A percentile compares a stretch with the other conserved stretches of the same genome.
Conservation (phyloP, 257 asterid genomes). For the Ehretia macrophylla region DNA sequence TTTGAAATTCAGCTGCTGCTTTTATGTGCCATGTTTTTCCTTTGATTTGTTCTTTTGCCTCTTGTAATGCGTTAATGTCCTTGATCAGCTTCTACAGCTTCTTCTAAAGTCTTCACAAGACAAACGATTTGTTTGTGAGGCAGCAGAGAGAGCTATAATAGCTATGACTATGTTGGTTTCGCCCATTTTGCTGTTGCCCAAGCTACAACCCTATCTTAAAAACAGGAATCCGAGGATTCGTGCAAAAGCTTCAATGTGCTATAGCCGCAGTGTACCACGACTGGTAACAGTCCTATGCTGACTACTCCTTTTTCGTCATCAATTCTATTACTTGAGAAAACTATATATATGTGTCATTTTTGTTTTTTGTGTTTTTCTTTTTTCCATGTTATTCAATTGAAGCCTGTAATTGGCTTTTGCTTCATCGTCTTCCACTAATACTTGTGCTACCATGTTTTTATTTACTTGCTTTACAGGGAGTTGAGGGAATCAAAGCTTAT, state of each 20-base stretch:
- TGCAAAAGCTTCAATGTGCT: slow-evolving; percentile 82
- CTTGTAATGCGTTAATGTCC: slow-evolving; percentile 14
- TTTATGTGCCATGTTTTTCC: not conserved
- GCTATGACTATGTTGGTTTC: slow-evolving; percentile 76
- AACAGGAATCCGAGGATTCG: slow-evolving; percentile 89
- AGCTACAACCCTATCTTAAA: slow-evolving; percentile 68
- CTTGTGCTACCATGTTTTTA: too few species aligned
- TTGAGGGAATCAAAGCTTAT: slow-evolving; percentile 62
- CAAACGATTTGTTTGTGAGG: slow-evolving; percentile 90
- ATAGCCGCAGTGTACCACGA: slow-evolving; percentile 58
- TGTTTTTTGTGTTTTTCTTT: too few species aligned
- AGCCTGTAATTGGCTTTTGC: not conserved
- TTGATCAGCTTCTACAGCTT: slow-evolving; percentile 69
- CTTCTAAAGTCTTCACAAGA: slow-evolving; percentile 96
- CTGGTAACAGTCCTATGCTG: slow-evolving; percentile 46
- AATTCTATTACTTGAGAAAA: not conserved
- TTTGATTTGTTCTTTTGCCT: slow-evolving; percentile 5
- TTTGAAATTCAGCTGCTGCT: slow-evolving; percentile 6
- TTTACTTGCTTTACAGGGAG: slow-evolving; percentile 44
- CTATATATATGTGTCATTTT: not conserved
- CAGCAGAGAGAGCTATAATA: slow-evolving; percentile 73
- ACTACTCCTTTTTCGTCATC: slow-evolving; percentile 1
- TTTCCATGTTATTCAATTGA: too few species aligned
- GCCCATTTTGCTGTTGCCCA: slow-evolving; percentile 71
- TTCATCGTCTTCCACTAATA: too few species aligned